These are phyloP conservation scores for Tetradesmus obliquus DNA, from an alignment of 139 green algal genomes.

Conservation along the genomic window DNA sequence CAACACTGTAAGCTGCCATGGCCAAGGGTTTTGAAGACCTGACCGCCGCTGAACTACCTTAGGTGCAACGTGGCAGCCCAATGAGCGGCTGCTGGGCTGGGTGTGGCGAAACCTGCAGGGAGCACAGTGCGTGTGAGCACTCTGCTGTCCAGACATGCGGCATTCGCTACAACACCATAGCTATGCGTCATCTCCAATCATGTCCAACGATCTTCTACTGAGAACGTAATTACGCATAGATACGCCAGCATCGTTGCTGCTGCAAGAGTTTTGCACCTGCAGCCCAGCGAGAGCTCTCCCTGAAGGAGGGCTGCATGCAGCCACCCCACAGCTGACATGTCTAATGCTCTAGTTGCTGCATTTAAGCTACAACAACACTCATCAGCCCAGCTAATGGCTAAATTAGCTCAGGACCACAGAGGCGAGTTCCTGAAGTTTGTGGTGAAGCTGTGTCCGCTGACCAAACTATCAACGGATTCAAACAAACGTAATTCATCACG, in stretches of 20 bases:
- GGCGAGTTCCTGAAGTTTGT: constrained; percentile 1
- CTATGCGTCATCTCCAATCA: neutral
- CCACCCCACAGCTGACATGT: neutral
- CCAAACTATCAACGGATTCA: neutral
- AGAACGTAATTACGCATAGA: neutral
- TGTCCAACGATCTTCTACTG: neutral
- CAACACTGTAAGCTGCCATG: neutral
- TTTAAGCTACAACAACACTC: neutral
- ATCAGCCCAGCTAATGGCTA: neutral
- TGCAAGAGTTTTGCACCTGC: neutral
- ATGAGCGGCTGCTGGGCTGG: neutral
- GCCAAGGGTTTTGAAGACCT: neutral
- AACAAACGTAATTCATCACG: neutral
- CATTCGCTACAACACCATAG: neutral
- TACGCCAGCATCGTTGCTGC: neutral
- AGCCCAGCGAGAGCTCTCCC: neutral
- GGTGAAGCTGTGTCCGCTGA: neutral
- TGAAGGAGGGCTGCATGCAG: neutral
- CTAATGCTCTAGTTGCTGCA: neutral
- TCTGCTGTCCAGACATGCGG: neutral
- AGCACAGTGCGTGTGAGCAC: neutral
- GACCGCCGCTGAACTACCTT: neutral
- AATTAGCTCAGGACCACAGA: neutral
- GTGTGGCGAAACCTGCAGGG: neutral
- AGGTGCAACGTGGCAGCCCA: neutral